A percentile compares a stretch with the other conserved stretches of the same genome.
Conservation (phyloP, 306 rosid species). For the Canavalia ensiformis region DNA sequence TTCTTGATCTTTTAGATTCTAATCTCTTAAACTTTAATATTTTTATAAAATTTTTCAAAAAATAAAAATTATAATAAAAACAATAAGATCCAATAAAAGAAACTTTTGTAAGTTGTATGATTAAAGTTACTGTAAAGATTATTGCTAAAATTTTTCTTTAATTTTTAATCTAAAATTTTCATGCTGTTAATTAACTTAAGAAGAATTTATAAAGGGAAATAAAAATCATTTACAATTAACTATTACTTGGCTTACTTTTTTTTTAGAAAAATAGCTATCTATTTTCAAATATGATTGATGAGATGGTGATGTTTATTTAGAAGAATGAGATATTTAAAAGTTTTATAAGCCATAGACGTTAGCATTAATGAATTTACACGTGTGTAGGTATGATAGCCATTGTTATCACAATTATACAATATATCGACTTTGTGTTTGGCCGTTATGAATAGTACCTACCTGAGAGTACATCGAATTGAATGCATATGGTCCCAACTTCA, state of each 20-base stretch:
- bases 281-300: not conserved
- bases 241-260: not conserved
- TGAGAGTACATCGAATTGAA: constrained; percentile 45
- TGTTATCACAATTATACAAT: constrained; percentile 25
- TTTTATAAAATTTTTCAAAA: too few species aligned
- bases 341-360: not conserved
- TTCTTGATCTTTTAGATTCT: too few species aligned
- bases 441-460: constrained; percentile 41
- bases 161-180: not conserved
- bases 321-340: not conserved
- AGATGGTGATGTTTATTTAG: not conserved
- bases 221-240: not conserved
- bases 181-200: not conserved
- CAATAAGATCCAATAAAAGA: too few species aligned
- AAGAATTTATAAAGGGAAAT: not conserved
- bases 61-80: too few species aligned
- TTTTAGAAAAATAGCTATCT: not conserved
- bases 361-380: not conserved
- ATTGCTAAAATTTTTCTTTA: not conserved
- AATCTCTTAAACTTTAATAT: too few species aligned
- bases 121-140: too few species aligned
- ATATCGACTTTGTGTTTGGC: constrained; percentile 15
- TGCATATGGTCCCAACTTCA: constrained; percentile 50
- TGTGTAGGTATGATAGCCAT: not conserved
- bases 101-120: too few species aligned